Evolutionary conservation across 2,329 filamentous ascomycete genomes (phyloP).

Genomic region (Epichloe sibirici): DNA sequence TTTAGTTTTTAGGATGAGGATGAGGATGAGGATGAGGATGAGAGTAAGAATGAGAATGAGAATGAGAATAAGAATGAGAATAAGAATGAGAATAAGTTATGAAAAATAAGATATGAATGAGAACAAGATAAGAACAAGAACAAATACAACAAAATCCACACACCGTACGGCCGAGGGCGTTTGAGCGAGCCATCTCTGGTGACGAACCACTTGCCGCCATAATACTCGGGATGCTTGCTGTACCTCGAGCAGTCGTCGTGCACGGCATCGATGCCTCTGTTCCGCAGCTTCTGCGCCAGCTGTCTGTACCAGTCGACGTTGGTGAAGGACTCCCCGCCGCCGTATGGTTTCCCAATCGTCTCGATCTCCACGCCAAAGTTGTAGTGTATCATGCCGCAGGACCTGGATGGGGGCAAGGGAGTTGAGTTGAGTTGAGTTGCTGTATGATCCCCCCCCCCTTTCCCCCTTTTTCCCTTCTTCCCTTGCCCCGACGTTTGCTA

Average conservation of each 20-base stretch:
- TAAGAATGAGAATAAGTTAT: background rate
- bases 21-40: background rate
- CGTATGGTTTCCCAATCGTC: slow-evolving; percentile 25
- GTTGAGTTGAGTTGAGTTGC: too few relatives aligned
- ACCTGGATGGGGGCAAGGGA: background rate
- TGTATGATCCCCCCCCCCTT: too few relatives aligned
- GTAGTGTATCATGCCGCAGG: slow-evolving; percentile 18
- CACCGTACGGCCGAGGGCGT: slow-evolving; percentile 23
- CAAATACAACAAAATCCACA: slow-evolving; percentile 4
- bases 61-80: background rate
- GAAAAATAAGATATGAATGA: background rate
- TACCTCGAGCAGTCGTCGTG: slow-evolving; percentile 26
- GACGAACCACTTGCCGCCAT: slow-evolving; percentile 29
- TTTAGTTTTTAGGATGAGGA: background rate
- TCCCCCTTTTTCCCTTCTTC: too few relatives aligned
- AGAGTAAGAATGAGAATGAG: background rate
- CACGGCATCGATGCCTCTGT: slow-evolving; percentile 24
- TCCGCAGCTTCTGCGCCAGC: slow-evolving; percentile 25
- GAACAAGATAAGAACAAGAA: background rate
- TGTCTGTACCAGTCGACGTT: slow-evolving; percentile 29
- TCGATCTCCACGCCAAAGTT: slow-evolving; percentile 30
- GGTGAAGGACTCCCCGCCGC: slow-evolving; percentile 22
- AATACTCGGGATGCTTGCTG: slow-evolving; percentile 29
- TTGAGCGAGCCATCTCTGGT: slow-evolving; percentile 28
- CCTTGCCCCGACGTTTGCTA: too few relatives aligned